Percentiles rank a stretch among this genome's conserved stretches.
Conservation (phyloP, 1,284 basidiomycete species). For the Porogramme epimiltina region DNA sequence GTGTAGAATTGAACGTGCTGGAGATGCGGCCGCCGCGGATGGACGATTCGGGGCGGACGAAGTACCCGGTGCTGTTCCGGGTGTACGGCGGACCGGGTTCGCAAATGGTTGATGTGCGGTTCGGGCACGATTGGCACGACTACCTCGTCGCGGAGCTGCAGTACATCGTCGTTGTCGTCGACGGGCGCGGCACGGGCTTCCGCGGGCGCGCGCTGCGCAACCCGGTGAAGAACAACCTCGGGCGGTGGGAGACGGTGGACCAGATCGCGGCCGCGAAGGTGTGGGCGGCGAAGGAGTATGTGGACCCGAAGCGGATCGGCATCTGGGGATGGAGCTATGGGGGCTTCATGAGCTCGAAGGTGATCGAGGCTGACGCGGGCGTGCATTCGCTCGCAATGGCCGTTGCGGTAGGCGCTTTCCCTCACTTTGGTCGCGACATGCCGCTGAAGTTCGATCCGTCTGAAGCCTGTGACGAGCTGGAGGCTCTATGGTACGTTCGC, state of each 20-base stretch:
- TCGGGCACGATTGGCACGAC: conserved; percentile 81
- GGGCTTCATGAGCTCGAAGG: conserved; percentile 91
- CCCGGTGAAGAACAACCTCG: conserved; percentile 83
- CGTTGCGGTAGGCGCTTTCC: conserved; percentile 67
- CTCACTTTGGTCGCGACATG: background rate
- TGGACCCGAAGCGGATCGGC: conserved; percentile 83
- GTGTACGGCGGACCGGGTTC: conserved; percentile 90
- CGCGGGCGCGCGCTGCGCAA: conserved; percentile 85
- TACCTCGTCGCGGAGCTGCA: conserved; percentile 83
- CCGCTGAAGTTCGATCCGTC: background rate
- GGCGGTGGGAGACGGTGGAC: conserved; percentile 85
- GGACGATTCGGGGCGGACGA: conserved; percentile 89
- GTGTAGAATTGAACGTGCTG: conserved; percentile 78
- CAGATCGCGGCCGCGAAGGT: conserved; percentile 83
- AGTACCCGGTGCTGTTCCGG: conserved; percentile 90
- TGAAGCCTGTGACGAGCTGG: conserved; percentile 85
- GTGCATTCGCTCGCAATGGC: conserved; percentile 89
- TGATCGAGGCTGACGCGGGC: conserved; percentile 84
- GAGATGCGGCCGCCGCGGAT: conserved; percentile 91
- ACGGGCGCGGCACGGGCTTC: conserved; percentile 93
- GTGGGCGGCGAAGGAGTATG: conserved; percentile 78
- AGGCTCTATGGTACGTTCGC: conserved; percentile 69
- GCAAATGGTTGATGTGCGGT: conserved; percentile 74
- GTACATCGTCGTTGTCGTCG: conserved; percentile 87
- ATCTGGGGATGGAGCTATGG: conserved; percentile 98